Evolutionary conservation across 345 rosid genomes (phyloP).

Genomic region (Salix udensis): DNA sequence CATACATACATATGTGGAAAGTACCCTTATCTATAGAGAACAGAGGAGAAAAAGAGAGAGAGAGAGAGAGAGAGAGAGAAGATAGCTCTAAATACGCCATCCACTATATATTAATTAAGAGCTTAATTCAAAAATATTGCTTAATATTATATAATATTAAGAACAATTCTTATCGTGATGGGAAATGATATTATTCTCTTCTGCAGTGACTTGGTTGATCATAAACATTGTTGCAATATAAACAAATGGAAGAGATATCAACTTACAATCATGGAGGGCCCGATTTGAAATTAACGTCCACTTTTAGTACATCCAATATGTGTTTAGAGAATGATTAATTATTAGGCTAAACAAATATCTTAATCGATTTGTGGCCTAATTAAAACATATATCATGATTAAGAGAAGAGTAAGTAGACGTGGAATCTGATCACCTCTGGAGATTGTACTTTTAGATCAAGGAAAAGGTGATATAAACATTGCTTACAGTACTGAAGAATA

Average conservation of each 20-base stretch:
- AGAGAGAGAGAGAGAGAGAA: too few species aligned
- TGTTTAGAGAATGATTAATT: neutral
- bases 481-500: slow-evolving; percentile 9
- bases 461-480: neutral
- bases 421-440: slow-evolving; percentile 16
- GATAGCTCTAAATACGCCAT: slow-evolving; percentile 14
- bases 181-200: slow-evolving; percentile 22
- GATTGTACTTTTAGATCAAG: neutral
- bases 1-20: too few species aligned
- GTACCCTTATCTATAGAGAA: too few species aligned
- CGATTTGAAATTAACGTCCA: too few species aligned
- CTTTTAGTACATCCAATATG: neutral
- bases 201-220: neutral
- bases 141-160: too few species aligned
- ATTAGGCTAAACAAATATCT: too few species aligned
- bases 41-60: too few species aligned
- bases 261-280: too few species aligned
- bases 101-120: slow-evolving; percentile 11
- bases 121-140: neutral
- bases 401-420: slow-evolving; percentile 4
- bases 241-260: too few species aligned
- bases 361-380: neutral
- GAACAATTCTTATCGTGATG: neutral
- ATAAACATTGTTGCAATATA: too few species aligned
- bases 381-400: neutral